Conservation (phyloP, 2,329 filamentous ascomycete species). For the Fusarium avenaceum region DNA sequence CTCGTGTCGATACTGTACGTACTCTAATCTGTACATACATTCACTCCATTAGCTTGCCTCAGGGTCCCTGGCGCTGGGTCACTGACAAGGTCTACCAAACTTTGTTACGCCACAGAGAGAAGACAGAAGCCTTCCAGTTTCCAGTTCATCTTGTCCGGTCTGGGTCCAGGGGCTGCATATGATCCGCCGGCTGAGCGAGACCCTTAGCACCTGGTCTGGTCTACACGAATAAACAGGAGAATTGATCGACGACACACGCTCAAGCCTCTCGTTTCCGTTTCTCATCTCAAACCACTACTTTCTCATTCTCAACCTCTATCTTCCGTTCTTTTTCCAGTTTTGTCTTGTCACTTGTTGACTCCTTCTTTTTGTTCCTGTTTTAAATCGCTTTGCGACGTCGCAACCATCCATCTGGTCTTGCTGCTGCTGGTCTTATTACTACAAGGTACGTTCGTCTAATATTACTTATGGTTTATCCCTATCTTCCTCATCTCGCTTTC, state of each 20-base stretch:
- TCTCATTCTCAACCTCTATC: conserved; percentile 7
- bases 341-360: conserved; percentile 28
- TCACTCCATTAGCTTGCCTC: not conserved
- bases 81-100: conserved; percentile 11
- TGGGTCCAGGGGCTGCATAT: conserved; percentile 42
- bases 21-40: conserved; percentile 5
- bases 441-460: conserved; percentile 43
- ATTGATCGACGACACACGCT: conserved; percentile 39
- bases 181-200: conserved; percentile 36
- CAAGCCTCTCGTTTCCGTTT: conserved; percentile 19
- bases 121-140: conserved; percentile 37
- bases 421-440: conserved; percentile 27
- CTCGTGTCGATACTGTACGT: conserved; percentile 28
- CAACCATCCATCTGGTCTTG: conserved; percentile 27
- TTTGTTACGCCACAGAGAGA: conserved; percentile 18
- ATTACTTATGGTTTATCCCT: conserved; percentile 33
- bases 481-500: conserved; percentile 27
- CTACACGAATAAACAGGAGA: conserved; percentile 32
- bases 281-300: conserved; percentile 9
- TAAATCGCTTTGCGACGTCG: conserved; percentile 37
- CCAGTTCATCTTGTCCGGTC: conserved; percentile 25
- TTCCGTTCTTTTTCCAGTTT: conserved; percentile 22
- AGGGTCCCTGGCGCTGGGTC: conserved; percentile 12
- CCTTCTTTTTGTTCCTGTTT: conserved; percentile 30
- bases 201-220: conserved; percentile 25